Base-by-base conservation (phyloP, 129 eudicot genomes). In the Tagetes erecta region DNA sequence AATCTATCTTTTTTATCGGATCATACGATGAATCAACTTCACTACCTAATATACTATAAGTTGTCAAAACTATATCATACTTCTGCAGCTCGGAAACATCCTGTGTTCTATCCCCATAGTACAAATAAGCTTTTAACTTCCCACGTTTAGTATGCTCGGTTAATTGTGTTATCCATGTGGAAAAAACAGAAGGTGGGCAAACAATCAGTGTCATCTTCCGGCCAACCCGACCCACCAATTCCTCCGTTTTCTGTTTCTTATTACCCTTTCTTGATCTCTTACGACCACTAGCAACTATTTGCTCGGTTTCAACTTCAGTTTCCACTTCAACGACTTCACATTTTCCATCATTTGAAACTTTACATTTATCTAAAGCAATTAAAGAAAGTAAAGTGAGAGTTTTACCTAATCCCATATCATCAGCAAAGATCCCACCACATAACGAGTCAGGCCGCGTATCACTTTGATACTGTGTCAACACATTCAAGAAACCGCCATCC, bases 341-440 rank as follows among this genome's bases (percentile, higher is more conserved):
- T 0, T 30, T 70, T 6, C 35, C 81, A 64, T 72, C 71, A 47
- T 41, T 78, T n/a, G 46, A 36, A 67, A 51, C 36, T 8, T 37
- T 51, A 74, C 56, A 73, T 68, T 83, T 94, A 80, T 94, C 98
- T 35, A 83, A 76, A 38, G 98, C 96, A 78, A 94, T 82, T 36
- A 94, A 76, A 58, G 96, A 90, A 30, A 94, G 89, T 40, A 94
- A 74, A 5, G 97, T 94, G 5, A 94, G 83, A 37, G 98, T 90
- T 66, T 94, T 90, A 40, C 98, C 98, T 80, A 94, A 78, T 44
- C 98, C 98, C 97, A 94, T 94, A 59, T 90, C 98, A 55, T 94
- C 98, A 0, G 97, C 98, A 55, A 94, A 90, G 38, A 94, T 94
- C 76, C 98, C 98, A 70, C 98, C 97, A 59, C 86, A 72, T n/a